A percentile compares a stretch with the other conserved stretches of the same genome.
Conservation (phyloP, 129 eudicot species). For the Pittosporum tobira region DNA sequence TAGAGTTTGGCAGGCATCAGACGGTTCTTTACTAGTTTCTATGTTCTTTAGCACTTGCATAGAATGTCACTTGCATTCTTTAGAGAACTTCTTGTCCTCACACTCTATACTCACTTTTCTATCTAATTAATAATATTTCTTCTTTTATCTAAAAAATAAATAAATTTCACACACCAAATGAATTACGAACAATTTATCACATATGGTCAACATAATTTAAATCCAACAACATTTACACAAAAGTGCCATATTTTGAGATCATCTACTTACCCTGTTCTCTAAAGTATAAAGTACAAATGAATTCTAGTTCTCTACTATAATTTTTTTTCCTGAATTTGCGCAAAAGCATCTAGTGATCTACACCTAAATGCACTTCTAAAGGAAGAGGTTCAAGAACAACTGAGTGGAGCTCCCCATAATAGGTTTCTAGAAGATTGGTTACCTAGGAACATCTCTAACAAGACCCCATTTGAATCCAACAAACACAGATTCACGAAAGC, state of each 20-base stretch:
- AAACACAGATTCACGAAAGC: constrained; percentile 53
- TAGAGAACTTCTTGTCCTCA: too few species aligned
- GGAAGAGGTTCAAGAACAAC: constrained; percentile 45
- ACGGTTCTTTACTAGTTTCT: too few species aligned
- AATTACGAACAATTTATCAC: background rate
- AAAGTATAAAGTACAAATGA: background rate
- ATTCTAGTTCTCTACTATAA: background rate
- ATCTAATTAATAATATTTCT: too few species aligned
- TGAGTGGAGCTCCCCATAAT: constrained; percentile 30
- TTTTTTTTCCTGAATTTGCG: background rate
- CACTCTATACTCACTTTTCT: too few species aligned
- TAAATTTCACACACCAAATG: too few species aligned
- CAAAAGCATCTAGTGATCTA: constrained; percentile 6
- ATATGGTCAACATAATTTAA: background rate
- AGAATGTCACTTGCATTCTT: too few species aligned
- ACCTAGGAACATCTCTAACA: constrained; percentile 80
- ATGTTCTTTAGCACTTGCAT: too few species aligned
- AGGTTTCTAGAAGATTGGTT: constrained; percentile 26
- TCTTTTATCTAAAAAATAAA: too few species aligned
- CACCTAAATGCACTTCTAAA: constrained; percentile 24
- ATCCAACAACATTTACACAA: background rate
- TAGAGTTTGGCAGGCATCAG: too few species aligned
- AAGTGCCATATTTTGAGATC: background rate
- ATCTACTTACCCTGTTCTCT: background rate
- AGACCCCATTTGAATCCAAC: constrained; percentile 65